A percentile compares a stretch with the other conserved stretches of the same genome.
phyloP scores from a whole-genome alignment of 805 yeast genomes.

The Maudiozyma bulderi region DNA sequence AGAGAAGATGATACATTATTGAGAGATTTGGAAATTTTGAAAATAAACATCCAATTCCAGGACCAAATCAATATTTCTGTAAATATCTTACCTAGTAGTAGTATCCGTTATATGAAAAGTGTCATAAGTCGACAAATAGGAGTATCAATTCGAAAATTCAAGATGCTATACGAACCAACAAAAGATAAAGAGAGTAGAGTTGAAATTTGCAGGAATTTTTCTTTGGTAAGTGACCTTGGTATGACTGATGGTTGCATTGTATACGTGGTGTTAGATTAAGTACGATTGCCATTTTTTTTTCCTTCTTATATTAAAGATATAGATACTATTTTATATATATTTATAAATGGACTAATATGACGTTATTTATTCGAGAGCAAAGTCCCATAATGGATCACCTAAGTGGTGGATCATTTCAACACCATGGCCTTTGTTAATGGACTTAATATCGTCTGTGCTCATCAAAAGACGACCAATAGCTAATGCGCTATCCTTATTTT shows the following conservation, averaged over 20 bases:
- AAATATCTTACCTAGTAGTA: conserved; percentile 9
- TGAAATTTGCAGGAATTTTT: conserved; percentile 1
- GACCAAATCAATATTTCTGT: neutral
- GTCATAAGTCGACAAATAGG: conserved; percentile 7
- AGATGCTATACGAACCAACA: conserved; percentile 7
- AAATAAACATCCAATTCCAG: conserved; percentile 5
- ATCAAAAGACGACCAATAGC: conserved; percentile 82
- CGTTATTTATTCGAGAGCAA: conserved; percentile 36
- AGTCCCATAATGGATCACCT: conserved; percentile 84
- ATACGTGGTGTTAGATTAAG: neutral
- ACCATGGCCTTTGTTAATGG: conserved; percentile 79
- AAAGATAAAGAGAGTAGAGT: neutral
- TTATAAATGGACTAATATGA: neutral
- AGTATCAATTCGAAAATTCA: conserved; percentile 4
- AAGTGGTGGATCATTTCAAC: conserved; percentile 73
- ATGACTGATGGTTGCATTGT: neutral
- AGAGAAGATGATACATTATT: neutral
- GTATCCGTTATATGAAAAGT: conserved; percentile 20
- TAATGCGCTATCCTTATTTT: conserved; percentile 83
- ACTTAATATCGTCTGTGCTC: conserved; percentile 84
- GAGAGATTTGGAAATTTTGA: conserved; percentile 6
- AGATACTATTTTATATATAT: neutral
- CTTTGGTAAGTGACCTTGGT: neutral
- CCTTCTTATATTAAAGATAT: neutral
- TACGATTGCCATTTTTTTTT: neutral